Evolutionary conservation across 306 rosid species (phyloP), one percentile per base, ranked within the genome.

Genomic region (Vicia sativa): DNA sequence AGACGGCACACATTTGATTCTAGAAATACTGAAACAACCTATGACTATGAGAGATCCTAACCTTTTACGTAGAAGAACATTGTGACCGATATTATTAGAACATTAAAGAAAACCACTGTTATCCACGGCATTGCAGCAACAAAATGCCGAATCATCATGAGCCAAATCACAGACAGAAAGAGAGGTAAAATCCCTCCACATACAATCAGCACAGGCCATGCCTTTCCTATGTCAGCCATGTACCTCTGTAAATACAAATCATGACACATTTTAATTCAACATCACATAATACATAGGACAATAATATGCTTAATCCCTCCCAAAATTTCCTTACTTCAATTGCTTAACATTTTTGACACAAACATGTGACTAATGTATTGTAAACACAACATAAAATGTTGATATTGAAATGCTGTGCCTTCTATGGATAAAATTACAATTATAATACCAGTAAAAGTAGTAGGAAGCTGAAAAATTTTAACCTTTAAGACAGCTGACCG

Each of bases 71-170:
- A 90, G 80, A 80, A 88, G 77, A 86, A 86, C 95, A 93, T 83
- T 67, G 97, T 86, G 80, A 85, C 95, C 34, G 93, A 79, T 79
- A 90, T 62, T 34, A 85, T 85, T 71, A 93, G 98, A 71, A 93
- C 69, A 75, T 93, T 88, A 74, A 90, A 90, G 37, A 90, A 79
- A 13, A 69, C 78, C 45, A 90, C 96, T 9, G 97, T 93, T 77
- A 93, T 84, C 98, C 98, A 93, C 34, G 98, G 98, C 98, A 90
- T 93, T 29, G 98, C 95, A 46, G 86, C 82, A 72, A 93, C 98
- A 56, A 93, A 90, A 85, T 90, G 96, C 29, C 96, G 91, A 82
- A 93, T 90, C 96, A 93, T 75, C 71, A 93, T 74, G 65, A 93
- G 85, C 99, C 99, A 93, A 80, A 93, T 65, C 78, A 90, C 95